A percentile compares a stretch with the other conserved stretches of the same genome.
Conservation (phyloP, 805 yeast genomes). For the Hagleromyces aurorensis region DNA sequence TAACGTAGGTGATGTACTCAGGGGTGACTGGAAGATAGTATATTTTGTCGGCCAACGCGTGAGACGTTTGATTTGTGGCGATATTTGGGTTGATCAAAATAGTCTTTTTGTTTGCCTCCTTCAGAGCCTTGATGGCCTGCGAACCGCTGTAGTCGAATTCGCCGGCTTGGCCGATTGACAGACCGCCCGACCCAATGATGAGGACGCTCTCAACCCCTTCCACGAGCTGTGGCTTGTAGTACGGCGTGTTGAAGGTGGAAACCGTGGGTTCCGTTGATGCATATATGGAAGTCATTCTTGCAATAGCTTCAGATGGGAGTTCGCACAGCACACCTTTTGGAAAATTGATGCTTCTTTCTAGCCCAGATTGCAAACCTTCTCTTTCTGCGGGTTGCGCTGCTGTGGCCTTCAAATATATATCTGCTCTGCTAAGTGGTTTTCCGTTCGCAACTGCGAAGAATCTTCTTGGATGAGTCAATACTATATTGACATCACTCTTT, state of each 20-base stretch:
- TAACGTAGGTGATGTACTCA: constrained; percentile 89
- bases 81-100: constrained; percentile 91
- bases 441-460: too few species aligned
- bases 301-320: too few species aligned
- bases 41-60: constrained; percentile 89
- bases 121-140: constrained; percentile 92
- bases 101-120: constrained; percentile 79
- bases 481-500: too few species aligned
- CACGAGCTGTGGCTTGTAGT: constrained; percentile 27
- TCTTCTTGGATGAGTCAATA: too few species aligned
- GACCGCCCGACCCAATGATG: constrained; percentile 94
- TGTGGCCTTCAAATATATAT: too few species aligned
- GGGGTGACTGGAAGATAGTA: constrained; percentile 95
- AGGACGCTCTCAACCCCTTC: constrained; percentile 45
- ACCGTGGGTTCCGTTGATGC: constrained; percentile 24
- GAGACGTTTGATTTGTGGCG: constrained; percentile 95
- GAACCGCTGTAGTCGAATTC: constrained; percentile 97
- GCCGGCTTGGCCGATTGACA: constrained; percentile 97
- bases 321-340: too few species aligned
- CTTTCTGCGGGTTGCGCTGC: too few species aligned
- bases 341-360: too few species aligned
- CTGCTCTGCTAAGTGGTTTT: too few species aligned
- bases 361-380: too few species aligned
- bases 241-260: constrained; percentile 26
- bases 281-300: constrained; percentile 22